Evolutionary conservation across 331 rosid genomes (phyloP).

Genomic region (Saraca asoca): DNA sequence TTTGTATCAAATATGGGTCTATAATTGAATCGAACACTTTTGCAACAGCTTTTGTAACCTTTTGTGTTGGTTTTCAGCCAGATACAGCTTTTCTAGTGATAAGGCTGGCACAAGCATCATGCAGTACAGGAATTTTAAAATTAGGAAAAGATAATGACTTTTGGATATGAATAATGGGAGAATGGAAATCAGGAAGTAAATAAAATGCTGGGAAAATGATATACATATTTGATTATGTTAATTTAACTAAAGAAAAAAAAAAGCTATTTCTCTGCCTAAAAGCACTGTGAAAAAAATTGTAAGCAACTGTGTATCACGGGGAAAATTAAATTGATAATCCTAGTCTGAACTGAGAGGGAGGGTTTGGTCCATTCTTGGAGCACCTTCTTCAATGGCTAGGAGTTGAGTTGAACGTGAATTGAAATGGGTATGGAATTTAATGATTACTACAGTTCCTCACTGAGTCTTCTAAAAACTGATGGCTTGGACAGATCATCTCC

Average conservation of each 20-base stretch:
- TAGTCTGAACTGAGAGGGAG: slow-evolving; percentile 38
- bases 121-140: slow-evolving; percentile 25
- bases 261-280: slow-evolving; percentile 52
- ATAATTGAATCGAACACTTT: slow-evolving; percentile 24
- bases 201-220: slow-evolving; percentile 32
- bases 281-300: slow-evolving; percentile 57
- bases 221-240: slow-evolving; percentile 51
- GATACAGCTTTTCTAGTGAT: not conserved
- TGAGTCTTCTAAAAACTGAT: slow-evolving; percentile 72
- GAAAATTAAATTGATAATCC: slow-evolving; percentile 49
- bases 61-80: too few species aligned
- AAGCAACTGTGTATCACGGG: slow-evolving; percentile 59
- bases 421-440: slow-evolving; percentile 41
- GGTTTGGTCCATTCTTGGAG: slow-evolving; percentile 43
- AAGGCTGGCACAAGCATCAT: slow-evolving; percentile 14
- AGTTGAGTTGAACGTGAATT: slow-evolving; percentile 27
- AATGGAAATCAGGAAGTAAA: slow-evolving; percentile 27
- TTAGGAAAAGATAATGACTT: slow-evolving; percentile 19
- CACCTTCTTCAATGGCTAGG: slow-evolving; percentile 46
- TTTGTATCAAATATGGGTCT: slow-evolving; percentile 4
- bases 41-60: not conserved
- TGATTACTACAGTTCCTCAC: slow-evolving; percentile 53
- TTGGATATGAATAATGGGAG: slow-evolving; percentile 42
- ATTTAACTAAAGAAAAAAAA: slow-evolving; percentile 34
- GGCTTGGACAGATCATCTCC: slow-evolving; percentile 79